phyloP scores from a whole-genome alignment of 2,329 filamentous ascomycete genomes.

The Hypoxylon sp. region DNA sequence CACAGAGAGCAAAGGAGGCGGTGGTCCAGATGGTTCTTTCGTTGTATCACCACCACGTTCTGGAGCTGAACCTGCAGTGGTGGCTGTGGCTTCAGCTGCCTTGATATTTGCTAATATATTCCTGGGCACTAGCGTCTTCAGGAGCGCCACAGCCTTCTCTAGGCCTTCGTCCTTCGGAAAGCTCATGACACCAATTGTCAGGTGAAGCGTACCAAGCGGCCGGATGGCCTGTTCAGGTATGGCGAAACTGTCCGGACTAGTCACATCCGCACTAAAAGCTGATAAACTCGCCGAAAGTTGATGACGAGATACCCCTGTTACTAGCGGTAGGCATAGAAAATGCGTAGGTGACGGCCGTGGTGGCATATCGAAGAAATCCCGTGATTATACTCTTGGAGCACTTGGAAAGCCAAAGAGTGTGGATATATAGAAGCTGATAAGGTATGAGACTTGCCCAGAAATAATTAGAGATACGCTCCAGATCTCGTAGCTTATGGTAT shows the following conservation, averaged over 20 bases:
- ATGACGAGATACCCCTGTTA: slow-evolving; percentile 70
- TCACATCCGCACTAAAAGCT: slow-evolving; percentile 73
- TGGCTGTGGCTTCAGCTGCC: slow-evolving; percentile 9
- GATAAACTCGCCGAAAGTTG: slow-evolving; percentile 76
- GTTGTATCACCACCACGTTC: slow-evolving; percentile 39
- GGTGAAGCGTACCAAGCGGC: slow-evolving; percentile 84
- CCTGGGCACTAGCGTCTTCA: slow-evolving; percentile 58
- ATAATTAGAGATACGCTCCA: neutral
- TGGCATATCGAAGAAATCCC: slow-evolving; percentile 53
- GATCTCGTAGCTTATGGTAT: neutral
- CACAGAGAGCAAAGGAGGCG: slow-evolving; percentile 56
- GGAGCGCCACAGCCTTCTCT: slow-evolving; percentile 59
- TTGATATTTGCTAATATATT: slow-evolving; percentile 56
- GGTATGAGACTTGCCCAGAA: neutral
- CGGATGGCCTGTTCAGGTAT: slow-evolving; percentile 78
- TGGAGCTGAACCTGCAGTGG: slow-evolving; percentile 10
- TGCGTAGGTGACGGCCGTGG: slow-evolving; percentile 71
- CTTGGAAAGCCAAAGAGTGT: neutral
- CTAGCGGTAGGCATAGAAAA: slow-evolving; percentile 82
- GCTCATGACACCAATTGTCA: slow-evolving; percentile 90
- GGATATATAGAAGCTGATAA: neutral
- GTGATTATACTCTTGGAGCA: neutral
- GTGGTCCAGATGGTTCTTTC: slow-evolving; percentile 20
- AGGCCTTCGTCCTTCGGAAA: slow-evolving; percentile 67
- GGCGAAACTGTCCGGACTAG: slow-evolving; percentile 59